These are phyloP conservation scores for Plasmopara halstedii DNA, from an alignment of 352 stramenopile species.

Conservation along the genomic window DNA sequence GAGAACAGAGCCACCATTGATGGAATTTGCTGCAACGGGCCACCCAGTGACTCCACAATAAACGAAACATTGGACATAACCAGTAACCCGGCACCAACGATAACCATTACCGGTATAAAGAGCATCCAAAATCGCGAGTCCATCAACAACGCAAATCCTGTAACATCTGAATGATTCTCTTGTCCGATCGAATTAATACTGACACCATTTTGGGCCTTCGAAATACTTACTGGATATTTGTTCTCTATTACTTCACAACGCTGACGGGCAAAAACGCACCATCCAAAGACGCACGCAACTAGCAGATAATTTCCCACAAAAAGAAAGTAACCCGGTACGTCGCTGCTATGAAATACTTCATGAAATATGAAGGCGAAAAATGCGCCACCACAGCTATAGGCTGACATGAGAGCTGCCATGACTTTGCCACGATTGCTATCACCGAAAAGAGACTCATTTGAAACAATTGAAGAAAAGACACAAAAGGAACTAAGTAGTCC, in stretches of 20 bases:
- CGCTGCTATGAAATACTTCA: slow-evolving; percentile 34
- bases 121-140: slow-evolving; percentile 72
- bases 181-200: slow-evolving; percentile 18
- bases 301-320: slow-evolving; percentile 61
- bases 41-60: slow-evolving; percentile 68
- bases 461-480: slow-evolving; percentile 69
- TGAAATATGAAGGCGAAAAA: slow-evolving; percentile 73
- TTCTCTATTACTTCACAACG: background rate
- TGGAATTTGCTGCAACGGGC: slow-evolving; percentile 51
- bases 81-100: slow-evolving; percentile 60
- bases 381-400: slow-evolving; percentile 72
- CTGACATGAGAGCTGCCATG: slow-evolving; percentile 57
- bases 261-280: slow-evolving; percentile 35
- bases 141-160: slow-evolving; percentile 38
- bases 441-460: slow-evolving; percentile 75
- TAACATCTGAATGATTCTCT: slow-evolving; percentile 41
- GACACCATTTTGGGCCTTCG: slow-evolving; percentile 24
- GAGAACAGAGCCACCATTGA: slow-evolving; percentile 75
- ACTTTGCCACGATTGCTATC: slow-evolving; percentile 64
- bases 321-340: slow-evolving; percentile 65
- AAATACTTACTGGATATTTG: too few relatives aligned
- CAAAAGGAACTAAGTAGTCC: slow-evolving; percentile 63
- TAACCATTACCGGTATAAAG: slow-evolving; percentile 66
- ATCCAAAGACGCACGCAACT: slow-evolving; percentile 37
- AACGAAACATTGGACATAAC: slow-evolving; percentile 85